Evolutionary conservation across 345 rosid species (phyloP).

Genomic region (Ceriops decandra): DNA sequence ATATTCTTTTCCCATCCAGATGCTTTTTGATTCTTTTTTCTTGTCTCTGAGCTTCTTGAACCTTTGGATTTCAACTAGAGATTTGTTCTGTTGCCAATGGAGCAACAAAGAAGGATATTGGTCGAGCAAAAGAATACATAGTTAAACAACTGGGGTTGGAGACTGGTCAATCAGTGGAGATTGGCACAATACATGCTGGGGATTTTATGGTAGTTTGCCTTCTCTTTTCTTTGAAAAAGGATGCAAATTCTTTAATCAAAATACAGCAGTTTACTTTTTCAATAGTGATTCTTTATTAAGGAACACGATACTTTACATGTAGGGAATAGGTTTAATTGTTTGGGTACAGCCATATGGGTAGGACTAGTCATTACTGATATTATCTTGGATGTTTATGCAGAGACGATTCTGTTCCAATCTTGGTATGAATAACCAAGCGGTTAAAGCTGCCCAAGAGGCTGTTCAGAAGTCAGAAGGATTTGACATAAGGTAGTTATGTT

Average conservation of each 20-base stretch:
- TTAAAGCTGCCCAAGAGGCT: constrained; percentile 97
- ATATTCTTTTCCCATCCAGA: constrained; percentile 51
- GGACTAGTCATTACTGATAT: constrained; percentile 3
- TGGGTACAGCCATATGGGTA: background rate
- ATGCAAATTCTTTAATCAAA: background rate
- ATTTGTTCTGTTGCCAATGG: constrained; percentile 99
- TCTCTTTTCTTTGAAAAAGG: background rate
- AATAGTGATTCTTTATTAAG: background rate
- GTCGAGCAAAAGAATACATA: constrained; percentile 96
- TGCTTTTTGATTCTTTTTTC: constrained; percentile 47
- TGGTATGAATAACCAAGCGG: constrained; percentile 89
- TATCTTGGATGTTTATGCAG: constrained; percentile 33
- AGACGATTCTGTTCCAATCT: constrained; percentile 97
- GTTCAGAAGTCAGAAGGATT: constrained; percentile 93
- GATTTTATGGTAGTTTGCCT: constrained; percentile 78
- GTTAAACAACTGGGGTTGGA: constrained; percentile 94
- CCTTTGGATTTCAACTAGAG: constrained; percentile 68
- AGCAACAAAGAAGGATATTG: constrained; percentile 98
- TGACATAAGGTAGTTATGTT: constrained; percentile 67
- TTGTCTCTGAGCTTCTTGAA: constrained; percentile 60
- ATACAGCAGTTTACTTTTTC: background rate
- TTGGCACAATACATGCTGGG: constrained; percentile 97
- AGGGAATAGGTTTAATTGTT: background rate
- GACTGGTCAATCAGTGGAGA: constrained; percentile 87
- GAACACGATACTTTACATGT: background rate